Base-by-base conservation (phyloP, 768 basidiomycete genomes). In the Hericium rajendrae region DNA sequence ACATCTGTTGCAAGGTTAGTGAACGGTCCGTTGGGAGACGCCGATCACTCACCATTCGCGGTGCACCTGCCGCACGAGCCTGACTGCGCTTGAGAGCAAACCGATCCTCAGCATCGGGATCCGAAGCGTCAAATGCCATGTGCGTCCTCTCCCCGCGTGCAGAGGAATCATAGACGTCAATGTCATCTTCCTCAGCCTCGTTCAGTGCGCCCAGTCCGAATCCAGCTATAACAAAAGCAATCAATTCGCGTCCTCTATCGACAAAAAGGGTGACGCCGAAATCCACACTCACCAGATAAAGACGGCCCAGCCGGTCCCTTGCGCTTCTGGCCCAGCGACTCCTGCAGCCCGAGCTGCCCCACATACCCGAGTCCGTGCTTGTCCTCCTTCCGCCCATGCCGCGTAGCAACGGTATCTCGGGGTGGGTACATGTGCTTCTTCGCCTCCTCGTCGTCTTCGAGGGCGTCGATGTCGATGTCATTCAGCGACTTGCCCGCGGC, bases 101-200 rank as follows among this genome's bases (percentile, higher is more conserved):
- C 24, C 80, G 72, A 4, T 82, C 78, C 24, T 88, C 85, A 2
- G 90, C 84, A 6, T 86, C 85, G 1, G 74, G 76, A 15, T 85
- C 84, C 16, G 70, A 70, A 32, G 73, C 72, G 62, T 93, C 88
- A 64, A 86, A 89, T 6, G 87, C 86, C 48, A 81, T 74, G 40
- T 79, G 75, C 57, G 72, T 78, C 59, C 76, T 72, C 15, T 73
- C 70, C 13, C 66, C 65, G 1, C 62, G 64, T 10, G 54, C 51
- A 0, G 66, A 28, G 40, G 74, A 71, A 62, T 91, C 90, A 62
- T 94, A 94, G 4, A 93, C 76, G 62, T 94, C 91, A 38, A 91
- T 54, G 66, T 94, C 94, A 66, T 97, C 94, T 50, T 94, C 91
- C 51, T 97, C 94, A 2, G 91, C 94, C 55, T 97, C 94, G 65